Percentiles rank a stretch among this genome's conserved stretches.
These are phyloP conservation scores for Aspergillus asperescens DNA, from an alignment of 495 filamentous ascomycete genomes.

Conservation along the genomic window DNA sequence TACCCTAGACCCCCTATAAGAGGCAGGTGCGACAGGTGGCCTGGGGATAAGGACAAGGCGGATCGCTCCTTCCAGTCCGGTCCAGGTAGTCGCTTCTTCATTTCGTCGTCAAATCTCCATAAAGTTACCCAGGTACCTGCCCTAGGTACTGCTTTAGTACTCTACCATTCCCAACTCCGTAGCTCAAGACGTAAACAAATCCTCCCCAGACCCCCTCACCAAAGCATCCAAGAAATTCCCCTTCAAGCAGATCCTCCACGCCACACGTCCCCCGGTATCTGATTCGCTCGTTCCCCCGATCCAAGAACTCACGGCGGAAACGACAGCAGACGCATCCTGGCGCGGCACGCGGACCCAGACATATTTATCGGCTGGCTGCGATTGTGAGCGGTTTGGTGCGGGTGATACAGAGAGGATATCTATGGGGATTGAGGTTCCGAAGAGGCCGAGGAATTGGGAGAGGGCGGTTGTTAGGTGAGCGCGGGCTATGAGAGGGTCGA, in stretches of 20 bases:
- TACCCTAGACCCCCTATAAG: too few species aligned
- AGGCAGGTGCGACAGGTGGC: too few species aligned
- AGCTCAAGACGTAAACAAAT: too few species aligned
- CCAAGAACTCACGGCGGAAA: constrained; percentile 63
- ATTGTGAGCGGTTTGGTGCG: not conserved
- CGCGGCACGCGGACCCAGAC: constrained; percentile 73
- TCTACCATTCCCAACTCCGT: too few species aligned
- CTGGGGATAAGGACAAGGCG: too few species aligned
- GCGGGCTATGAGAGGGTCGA: constrained; percentile 71
- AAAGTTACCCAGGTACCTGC: too few species aligned
- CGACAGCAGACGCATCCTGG: constrained; percentile 59
- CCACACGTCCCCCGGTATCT: constrained; percentile 36
- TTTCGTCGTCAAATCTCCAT: too few species aligned
- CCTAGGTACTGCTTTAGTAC: too few species aligned
- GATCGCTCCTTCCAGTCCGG: too few species aligned
- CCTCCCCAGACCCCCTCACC: constrained; percentile 38
- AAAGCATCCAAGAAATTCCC: constrained; percentile 51
- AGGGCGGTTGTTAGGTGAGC: constrained; percentile 69
- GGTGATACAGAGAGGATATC: constrained; percentile 64
- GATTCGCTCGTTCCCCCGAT: constrained; percentile 42
- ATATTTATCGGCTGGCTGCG: constrained; percentile 22
- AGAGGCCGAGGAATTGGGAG: constrained; percentile 72
- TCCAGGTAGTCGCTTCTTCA: too few species aligned
- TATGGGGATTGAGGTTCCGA: constrained; percentile 68
- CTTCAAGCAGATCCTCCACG: constrained; percentile 54